Base-by-base conservation (phyloP, 2,329 filamentous ascomycete genomes). In the Tolypocladium sp. region DNA sequence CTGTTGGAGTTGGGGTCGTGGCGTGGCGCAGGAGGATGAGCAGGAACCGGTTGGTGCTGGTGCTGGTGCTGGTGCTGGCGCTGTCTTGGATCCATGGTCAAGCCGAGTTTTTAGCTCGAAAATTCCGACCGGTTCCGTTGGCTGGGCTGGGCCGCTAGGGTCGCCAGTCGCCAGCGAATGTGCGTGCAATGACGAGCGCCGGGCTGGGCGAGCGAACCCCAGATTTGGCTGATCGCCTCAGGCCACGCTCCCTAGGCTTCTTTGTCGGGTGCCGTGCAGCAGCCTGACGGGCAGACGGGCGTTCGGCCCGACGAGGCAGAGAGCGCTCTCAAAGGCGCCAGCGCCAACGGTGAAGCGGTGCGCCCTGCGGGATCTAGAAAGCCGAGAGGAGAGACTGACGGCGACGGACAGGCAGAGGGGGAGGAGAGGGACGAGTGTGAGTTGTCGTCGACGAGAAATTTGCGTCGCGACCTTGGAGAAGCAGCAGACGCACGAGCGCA, bases 101-200 rank as follows among this genome's bases (percentile, higher is more conserved):
- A 67, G 67, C 66, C 67, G 67, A 70, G 65, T 65, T 70, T 70
- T 71, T 69, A 73, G 71, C 69, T 71, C 67, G 62, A 69, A 66
- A 71, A 69, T 63, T 65, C 65, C 60, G 64, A 68, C 59, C 37
- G 30, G 46, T 44, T 40, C 30, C 22, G 58, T 22, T 27, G 33
- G 42, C 41, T 37, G 42, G 55, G 27, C 20, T 38, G n/a, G 25
- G 27, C 46, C 25, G 25, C 42, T 52, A 25, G 56, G 20, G 41
- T 40, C 40, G 42, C 22, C 6, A 57, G 13, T 57, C 53, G 49
- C 17, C 49, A 52, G 49, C 49, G 9, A 41, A 13, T 22, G 44
- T 4, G 8, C 20, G 17, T 13, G 33, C 51, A 38, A n/a, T 37
- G 51, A n/a, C 51, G 27, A 27, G 27, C 27, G 49, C 44, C 15